Evolutionary conservation across 139 green algal genomes (phyloP).

Genomic region (Pleodorina starrii): DNA sequence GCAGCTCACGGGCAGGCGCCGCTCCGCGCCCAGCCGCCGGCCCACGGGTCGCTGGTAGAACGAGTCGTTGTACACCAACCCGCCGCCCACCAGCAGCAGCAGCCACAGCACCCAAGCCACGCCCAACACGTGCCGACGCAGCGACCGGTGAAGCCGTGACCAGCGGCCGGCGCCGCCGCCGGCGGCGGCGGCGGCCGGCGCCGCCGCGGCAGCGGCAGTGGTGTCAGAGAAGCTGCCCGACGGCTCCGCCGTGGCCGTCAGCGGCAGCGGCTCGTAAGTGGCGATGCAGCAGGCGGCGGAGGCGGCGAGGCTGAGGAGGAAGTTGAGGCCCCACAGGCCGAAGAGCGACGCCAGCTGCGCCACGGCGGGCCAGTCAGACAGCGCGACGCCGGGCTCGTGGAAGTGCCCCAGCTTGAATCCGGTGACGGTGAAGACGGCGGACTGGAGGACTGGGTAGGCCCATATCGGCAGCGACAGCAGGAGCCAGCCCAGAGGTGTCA

Average conservation of each 20-base stretch:
- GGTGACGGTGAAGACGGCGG: neutral
- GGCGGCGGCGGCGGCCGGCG: neutral
- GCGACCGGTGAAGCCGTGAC: neutral
- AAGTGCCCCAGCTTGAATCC: neutral
- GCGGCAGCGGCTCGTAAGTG: neutral
- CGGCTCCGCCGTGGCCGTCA: neutral
- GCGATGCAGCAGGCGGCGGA: neutral
- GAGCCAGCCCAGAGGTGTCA: neutral
- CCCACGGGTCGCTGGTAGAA: conserved; percentile 17
- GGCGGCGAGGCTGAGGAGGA: neutral
- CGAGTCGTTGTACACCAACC: conserved; percentile 4
- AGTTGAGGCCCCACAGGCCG: conserved; percentile 24
- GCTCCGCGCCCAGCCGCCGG: neutral
- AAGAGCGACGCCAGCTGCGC: conserved; percentile 19
- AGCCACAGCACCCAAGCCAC: neutral
- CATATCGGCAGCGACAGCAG: conserved; percentile 2
- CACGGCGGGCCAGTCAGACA: conserved; percentile 26
- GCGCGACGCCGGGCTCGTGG: neutral
- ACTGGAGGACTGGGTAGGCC: conserved; percentile 17
- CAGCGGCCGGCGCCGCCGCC: neutral
- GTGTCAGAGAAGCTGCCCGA: neutral
- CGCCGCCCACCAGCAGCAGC: conserved; percentile 8
- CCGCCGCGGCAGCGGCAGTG: neutral
- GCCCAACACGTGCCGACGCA: conserved; percentile 10
- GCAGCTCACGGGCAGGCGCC: conserved; percentile 2